Base-by-base conservation (phyloP, 176 grass and related monocot species). In the Thalia dealbata region DNA sequence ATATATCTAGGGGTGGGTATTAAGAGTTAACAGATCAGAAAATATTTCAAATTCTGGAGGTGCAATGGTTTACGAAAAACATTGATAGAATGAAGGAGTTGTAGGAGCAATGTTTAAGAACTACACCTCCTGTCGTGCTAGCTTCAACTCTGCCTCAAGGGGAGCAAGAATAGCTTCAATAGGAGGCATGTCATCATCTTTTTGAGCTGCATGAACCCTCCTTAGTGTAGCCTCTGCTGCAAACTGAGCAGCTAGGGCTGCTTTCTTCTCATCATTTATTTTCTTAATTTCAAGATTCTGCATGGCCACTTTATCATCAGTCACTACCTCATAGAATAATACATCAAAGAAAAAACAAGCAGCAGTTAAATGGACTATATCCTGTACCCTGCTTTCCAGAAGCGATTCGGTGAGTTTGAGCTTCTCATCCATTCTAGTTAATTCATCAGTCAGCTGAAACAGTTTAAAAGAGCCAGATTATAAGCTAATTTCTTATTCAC, bases 101-200 rank as follows among this genome's bases (percentile, higher is more conserved):
- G 44, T 46, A 26, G 64, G 3, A 29, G 73, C 0, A 50, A 50
- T 10, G 13, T 68, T 43, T 28, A 23, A 52, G 73, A 52, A 19
- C 13, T 63, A 80, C 77, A 99, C 95, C 95, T 99, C 95, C 59
- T 87, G 95, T 32, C 95, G 88, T 75, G 95, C 67, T 73, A 99
- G 81, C 79, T 91, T 99, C 69, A 95, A 67, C 78, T 99, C 95
- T 70, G 95, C 95, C 77, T 99, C 95, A 73, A 99, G 86, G 18
- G 95, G 95, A 50, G 95, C 95, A 71, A 99, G 95, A 87, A 99
- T 99, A 56, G 95, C 95, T 85, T 99, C 95, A 83, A 99, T 99
- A 14, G 95, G 95, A 14, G 95, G 95, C 95, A 99, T 99, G 77
- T 99, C 95, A 82, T 99, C 95, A 56, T 95, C 95, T 78, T 99